These are phyloP conservation scores for Podila minutissima DNA, from an alignment of 192 early-diverging fungal genomes.

Conservation along the genomic window DNA sequence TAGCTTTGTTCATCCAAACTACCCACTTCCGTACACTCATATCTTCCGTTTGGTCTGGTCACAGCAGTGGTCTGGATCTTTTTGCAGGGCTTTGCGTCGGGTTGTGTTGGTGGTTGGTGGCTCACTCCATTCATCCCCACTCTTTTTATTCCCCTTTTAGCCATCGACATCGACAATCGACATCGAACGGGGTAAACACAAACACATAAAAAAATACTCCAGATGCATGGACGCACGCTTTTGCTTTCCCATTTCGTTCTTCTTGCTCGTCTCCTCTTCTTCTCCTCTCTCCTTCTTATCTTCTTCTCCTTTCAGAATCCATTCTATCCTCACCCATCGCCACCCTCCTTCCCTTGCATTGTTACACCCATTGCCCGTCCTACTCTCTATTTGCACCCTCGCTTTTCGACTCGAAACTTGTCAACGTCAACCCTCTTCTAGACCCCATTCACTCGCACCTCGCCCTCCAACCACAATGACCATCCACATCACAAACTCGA, in stretches of 20 bases:
- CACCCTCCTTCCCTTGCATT: not conserved
- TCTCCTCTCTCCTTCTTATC: not conserved
- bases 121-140: too few species aligned
- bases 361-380: not conserved
- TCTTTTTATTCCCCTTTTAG: too few species aligned
- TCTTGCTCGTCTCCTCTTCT: not conserved
- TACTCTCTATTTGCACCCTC: not conserved
- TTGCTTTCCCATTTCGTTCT: not conserved
- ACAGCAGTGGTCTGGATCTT: too few species aligned
- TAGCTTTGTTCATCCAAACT: too few species aligned
- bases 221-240: too few species aligned
- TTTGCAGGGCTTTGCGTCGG: too few species aligned
- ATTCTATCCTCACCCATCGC: not conserved
- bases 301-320: not conserved
- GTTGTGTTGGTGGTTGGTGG: too few species aligned
- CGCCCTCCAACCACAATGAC: not conserved
- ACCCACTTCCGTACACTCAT: too few species aligned
- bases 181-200: not conserved
- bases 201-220: not conserved
- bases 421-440: not conserved
- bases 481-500: not conserved
- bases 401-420: not conserved
- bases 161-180: not conserved
- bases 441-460: not conserved
- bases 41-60: too few species aligned